Evolutionary conservation across 495 filamentous ascomycete species (phyloP).

Genomic region (Hyaloscypha hepaticicola): DNA sequence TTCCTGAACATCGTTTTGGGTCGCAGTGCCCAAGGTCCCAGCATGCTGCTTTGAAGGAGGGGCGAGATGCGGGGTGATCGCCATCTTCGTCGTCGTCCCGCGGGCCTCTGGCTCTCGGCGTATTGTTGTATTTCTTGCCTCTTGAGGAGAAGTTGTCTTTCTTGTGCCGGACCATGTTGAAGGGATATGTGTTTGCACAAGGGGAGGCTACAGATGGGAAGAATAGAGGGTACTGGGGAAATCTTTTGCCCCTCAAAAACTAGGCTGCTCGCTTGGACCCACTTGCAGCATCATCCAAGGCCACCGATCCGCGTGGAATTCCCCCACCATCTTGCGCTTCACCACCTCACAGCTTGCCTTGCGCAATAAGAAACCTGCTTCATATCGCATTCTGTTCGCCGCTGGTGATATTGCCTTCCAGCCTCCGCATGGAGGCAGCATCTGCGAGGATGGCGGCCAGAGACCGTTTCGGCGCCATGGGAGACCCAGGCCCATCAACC

Average conservation of each 20-base stretch:
- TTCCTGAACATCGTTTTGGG: slow-evolving; percentile 94
- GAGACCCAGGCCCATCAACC: slow-evolving; percentile 74
- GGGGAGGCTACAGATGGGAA: not conserved
- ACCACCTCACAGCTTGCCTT: slow-evolving; percentile 20
- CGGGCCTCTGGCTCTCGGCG: slow-evolving; percentile 46
- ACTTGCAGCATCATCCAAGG: slow-evolving; percentile 1
- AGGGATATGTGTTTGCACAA: not conserved
- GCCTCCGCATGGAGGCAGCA: slow-evolving; percentile 75
- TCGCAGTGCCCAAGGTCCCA: slow-evolving; percentile 99
- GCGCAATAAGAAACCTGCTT: slow-evolving; percentile 13
- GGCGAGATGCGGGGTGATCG: slow-evolving; percentile 43
- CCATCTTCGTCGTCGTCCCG: slow-evolving; percentile 39
- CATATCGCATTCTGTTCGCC: not conserved
- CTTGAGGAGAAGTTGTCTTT: slow-evolving; percentile 79
- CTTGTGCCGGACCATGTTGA: slow-evolving; percentile 84
- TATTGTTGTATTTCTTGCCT: slow-evolving; percentile 57
- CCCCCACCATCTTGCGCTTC: slow-evolving; percentile 26
- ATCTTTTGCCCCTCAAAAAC: not conserved
- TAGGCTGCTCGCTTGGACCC: slow-evolving; percentile 12
- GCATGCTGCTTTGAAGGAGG: slow-evolving; percentile 86
- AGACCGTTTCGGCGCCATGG: slow-evolving; percentile 88
- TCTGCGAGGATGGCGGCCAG: slow-evolving; percentile 93
- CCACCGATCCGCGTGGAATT: slow-evolving; percentile 13
- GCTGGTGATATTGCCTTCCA: slow-evolving; percentile 15
- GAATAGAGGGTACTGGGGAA: not conserved